phyloP scores from a whole-genome alignment of 129 eudicot species.

The Dittrichia graveolens region DNA sequence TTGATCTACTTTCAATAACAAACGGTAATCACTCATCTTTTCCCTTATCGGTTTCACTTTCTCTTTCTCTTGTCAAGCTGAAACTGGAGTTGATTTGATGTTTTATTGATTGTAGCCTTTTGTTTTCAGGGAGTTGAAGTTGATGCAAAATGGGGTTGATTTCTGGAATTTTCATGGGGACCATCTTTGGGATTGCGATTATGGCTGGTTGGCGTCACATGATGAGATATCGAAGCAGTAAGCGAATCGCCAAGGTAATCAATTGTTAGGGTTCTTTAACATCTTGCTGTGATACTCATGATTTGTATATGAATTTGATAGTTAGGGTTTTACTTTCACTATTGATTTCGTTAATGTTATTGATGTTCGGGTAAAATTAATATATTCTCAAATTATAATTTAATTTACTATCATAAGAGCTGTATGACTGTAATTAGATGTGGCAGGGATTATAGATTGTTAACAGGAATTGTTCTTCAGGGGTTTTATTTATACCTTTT shows the following conservation, averaged over 20 bases:
- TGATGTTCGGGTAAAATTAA: conserved; percentile 27
- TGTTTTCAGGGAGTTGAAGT: conserved; percentile 10
- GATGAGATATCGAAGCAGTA: conserved; percentile 72
- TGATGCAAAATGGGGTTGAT: conserved; percentile 75
- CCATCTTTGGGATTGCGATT: conserved; percentile 68
- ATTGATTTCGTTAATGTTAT: background rate
- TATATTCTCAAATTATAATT: conserved; percentile 6
- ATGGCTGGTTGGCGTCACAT: conserved; percentile 96
- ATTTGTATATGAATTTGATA: background rate
- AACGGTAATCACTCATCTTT: conserved; percentile 28
- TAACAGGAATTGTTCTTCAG: conserved; percentile 12
- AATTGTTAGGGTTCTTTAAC: conserved; percentile 6
- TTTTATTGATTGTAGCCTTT: background rate
- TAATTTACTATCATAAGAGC: conserved; percentile 9
- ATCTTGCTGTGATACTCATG: background rate
- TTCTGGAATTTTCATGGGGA: conserved; percentile 88
- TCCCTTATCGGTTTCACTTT: background rate
- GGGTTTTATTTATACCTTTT: conserved; percentile 1
- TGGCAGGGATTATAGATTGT: conserved; percentile 12
- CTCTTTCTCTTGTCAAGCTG: conserved; percentile 1
- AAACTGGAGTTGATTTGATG: conserved; percentile 7
- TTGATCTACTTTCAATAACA: conserved; percentile 7
- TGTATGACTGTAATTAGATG: conserved; percentile 20
- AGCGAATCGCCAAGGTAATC: conserved; percentile 79
- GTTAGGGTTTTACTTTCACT: conserved; percentile 17